Evolutionary conservation across 2,329 filamentous ascomycete genomes (phyloP).

Genomic region (Coniochaeta sp.): DNA sequence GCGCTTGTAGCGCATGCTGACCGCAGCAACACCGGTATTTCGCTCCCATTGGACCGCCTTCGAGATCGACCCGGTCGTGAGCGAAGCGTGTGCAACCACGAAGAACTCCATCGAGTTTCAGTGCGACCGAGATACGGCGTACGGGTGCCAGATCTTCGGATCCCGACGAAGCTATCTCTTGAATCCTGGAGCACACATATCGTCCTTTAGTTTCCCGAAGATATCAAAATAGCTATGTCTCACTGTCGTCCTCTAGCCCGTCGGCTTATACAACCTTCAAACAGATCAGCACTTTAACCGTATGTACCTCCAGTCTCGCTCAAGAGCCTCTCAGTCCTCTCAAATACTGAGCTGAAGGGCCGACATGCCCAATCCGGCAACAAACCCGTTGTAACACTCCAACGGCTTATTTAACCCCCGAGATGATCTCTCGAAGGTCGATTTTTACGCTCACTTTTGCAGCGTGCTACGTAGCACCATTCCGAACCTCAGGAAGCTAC

Average conservation of each 20-base stretch:
- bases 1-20: too few relatives aligned
- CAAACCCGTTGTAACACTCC: conserved; percentile 3
- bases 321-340: too few relatives aligned
- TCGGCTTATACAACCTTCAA: too few relatives aligned
- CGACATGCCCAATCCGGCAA: conserved; percentile 3
- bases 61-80: not conserved
- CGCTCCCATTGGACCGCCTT: not conserved
- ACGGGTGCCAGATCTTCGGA: not conserved
- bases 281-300: too few relatives aligned
- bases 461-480: conserved; percentile 1
- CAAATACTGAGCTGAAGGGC: not conserved
- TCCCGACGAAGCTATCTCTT: too few relatives aligned
- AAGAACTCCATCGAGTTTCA: not conserved
- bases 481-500: not conserved
- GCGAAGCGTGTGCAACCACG: not conserved
- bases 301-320: not conserved
- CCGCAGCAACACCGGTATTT: not conserved
- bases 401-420: conserved; percentile 5
- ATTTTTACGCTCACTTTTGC: not conserved
- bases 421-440: not conserved
- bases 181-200: too few relatives aligned
- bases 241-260: too few relatives aligned
- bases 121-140: not conserved
- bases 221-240: too few relatives aligned
- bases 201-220: too few relatives aligned